Evolutionary conservation across 768 basidiomycete species (phyloP), one percentile per base, ranked within the genome.

Genomic region (Russula brevipes): DNA sequence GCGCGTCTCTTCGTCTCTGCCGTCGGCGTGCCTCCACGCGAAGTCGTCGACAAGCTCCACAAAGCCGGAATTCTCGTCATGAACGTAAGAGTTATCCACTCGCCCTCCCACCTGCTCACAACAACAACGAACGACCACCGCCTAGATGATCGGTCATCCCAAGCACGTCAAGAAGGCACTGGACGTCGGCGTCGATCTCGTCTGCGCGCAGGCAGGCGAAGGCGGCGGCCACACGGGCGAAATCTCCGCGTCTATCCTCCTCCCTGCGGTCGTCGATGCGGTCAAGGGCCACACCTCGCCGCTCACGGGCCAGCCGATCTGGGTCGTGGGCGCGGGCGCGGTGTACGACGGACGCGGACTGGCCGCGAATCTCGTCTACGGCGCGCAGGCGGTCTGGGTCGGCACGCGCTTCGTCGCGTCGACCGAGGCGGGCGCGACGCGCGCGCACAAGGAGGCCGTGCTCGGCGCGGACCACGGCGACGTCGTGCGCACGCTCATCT

Each of bases 131-230:
- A 5, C 1, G 4, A 17, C 10, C 4, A 33, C 41, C 24, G 6
- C 11, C 12, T 39, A 83, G 80, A 94, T 93, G 91, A 88, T 96
- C 62, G 94, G 94, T n/a, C 91, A 94, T 71, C 93, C 94, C 12
- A 96, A 94, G 72, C 91, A 94, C 72, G 89, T 89, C 50, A 66
- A 77, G 52, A 91, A 89, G 73, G 91, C 91, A 8, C 81, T 96
- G 38, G 89, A 81, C 3, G 87, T 80, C 41, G 95, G 94, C 41
- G 89, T 91, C 38, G 94, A 98, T 70, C 78, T 98, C 64, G 95
- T 98, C 72, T 97, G 94, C 70, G 93, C 93, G 4, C 94, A 96
- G 76, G 94, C 88, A 2, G 91, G 92, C 31, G 94, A 97, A 75
- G 94, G 90, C 42, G 71, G 71, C 36, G 75, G 74, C 24, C 81